Evolutionary conservation across 2,329 filamentous ascomycete species (phyloP).

Genomic region (Colletotrichum graminicola): DNA sequence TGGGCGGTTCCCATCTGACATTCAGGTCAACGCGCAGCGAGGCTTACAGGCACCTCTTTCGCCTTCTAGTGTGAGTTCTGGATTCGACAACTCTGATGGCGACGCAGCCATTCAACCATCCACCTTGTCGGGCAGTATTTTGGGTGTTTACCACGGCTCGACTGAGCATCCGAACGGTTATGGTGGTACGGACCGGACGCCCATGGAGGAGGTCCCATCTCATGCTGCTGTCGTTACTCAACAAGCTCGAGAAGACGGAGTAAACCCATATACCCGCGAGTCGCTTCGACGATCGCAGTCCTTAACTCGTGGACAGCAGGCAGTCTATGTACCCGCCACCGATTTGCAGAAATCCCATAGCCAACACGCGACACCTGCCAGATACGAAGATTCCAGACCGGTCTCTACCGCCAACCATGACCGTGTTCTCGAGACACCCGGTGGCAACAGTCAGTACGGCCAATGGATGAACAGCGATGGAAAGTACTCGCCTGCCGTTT

Average conservation of each 20-base stretch:
- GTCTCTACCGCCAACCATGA: constrained; percentile 1
- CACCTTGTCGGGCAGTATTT: constrained; percentile 56
- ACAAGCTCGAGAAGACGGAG: constrained; percentile 65
- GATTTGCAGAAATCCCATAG: constrained; percentile 29
- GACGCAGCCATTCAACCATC: constrained; percentile 71
- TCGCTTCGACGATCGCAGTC: constrained; percentile 48
- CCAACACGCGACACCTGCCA: constrained; percentile 1
- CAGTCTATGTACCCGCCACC: constrained; percentile 9
- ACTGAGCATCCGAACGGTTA: constrained; percentile 51
- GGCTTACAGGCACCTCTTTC: constrained; percentile 84
- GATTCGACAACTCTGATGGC: constrained; percentile 61
- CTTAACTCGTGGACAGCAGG: constrained; percentile 8
- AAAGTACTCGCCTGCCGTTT: not conserved
- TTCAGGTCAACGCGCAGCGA: constrained; percentile 82
- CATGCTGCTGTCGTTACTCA: constrained; percentile 64
- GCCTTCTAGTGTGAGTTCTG: constrained; percentile 85
- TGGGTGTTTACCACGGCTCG: not conserved
- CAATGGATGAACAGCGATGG: constrained; percentile 36
- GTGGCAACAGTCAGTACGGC: constrained; percentile 38
- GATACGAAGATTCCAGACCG: not conserved
- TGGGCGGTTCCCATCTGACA: constrained; percentile 96
- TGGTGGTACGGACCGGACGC: constrained; percentile 59
- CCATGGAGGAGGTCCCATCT: constrained; percentile 63
- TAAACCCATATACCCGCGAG: constrained; percentile 69
- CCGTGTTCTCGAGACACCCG: constrained; percentile 32